Conservation (phyloP, 78 protist genomes). For the Pigoraptor vietnamica region DNA sequence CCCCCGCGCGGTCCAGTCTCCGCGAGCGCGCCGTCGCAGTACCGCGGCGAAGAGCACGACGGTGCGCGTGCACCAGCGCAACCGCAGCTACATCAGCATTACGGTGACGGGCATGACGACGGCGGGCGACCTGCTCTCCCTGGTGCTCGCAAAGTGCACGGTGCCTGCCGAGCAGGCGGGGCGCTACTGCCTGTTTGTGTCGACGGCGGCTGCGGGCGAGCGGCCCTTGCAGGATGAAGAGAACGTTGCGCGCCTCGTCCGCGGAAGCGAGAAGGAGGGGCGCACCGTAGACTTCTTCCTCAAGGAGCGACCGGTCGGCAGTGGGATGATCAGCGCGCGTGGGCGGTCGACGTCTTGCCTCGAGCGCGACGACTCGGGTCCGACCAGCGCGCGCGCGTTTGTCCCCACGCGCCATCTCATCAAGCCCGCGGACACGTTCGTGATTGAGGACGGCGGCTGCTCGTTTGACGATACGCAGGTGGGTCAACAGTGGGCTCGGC, state of each 20-base stretch:
- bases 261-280: background rate
- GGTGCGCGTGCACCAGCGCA: background rate
- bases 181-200: background rate
- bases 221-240: background rate
- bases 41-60: background rate
- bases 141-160: background rate
- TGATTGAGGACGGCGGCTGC: background rate
- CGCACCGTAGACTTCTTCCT: background rate
- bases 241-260: background rate
- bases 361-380: background rate
- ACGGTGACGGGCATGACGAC: background rate
- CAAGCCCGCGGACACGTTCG: background rate
- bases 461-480: background rate
- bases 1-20: background rate
- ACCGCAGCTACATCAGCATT: background rate
- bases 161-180: background rate
- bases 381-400: background rate
- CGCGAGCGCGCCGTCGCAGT: background rate
- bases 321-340: background rate
- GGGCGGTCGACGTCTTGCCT: background rate
- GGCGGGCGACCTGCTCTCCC: background rate
- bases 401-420: background rate
- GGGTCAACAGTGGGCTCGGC: background rate
- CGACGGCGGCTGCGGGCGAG: background rate
- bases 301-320: background rate